Base-by-base conservation (phyloP, 2,329 filamentous ascomycete genomes). In the Phoma herbarum region DNA sequence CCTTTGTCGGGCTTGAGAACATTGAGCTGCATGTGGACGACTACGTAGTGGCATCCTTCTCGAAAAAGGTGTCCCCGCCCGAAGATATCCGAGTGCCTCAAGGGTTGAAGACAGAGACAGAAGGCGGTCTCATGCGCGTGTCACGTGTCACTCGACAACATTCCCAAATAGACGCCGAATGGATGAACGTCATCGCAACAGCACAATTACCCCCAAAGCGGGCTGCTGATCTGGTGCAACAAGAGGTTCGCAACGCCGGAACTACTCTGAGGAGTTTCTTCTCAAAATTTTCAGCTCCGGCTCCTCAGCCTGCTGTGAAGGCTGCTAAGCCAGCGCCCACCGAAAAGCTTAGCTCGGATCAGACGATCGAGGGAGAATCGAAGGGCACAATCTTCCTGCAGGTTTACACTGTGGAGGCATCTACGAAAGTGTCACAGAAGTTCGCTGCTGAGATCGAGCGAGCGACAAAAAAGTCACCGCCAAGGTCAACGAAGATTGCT, bases 381-480 rank as follows among this genome's bases (percentile, higher is more conserved):
- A 89, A 85, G 0, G 90, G 92, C 0, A 92, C 90, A 16, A 93
- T 98, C 29, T 98, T 97, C 74, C 82, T 99, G 20, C 86, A 93
- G 47, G 90, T 96, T 20, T 97, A 91, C 45, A 93, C 93, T 9
- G 93, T 94, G 28, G 86, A 86, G 44, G 88, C 98, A 29, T 85
- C 87, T 67, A 96, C 93, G 0, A 90, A 86, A 45, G 88, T 97
- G 1, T 82, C 86, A 20, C 80, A 85, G 28, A 86, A 83, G 37
- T 92, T 98, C 68, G 88, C 92, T 2, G 84, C 88, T 1, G 96
- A 99, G 74, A 85, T 99, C 11, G 93, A 98, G 79, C 87, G 96
- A 61, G 95, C 96, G 16, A 99, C 96, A 1, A 97, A 98, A 79
- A 99, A 99, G 72, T 92, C 93, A 2, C 95, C 96, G 0, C 95